Base-by-base conservation (phyloP, 257 asterid genomes). In the Solanum lycopersicoides region DNA sequence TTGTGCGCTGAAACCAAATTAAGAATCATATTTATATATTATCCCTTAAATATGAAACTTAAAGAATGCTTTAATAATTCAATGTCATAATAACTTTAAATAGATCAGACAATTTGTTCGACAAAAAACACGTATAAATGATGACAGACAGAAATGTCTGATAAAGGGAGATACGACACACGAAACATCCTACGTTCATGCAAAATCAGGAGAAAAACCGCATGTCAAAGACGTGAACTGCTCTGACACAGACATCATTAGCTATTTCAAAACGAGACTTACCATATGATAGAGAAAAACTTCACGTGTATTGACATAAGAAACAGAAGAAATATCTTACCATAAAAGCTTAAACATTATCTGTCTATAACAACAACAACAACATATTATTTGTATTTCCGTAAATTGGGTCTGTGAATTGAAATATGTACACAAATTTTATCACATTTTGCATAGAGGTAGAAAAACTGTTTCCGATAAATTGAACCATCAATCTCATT, bases 401-500 rank as follows among this genome's bases (percentile, higher is more conserved):
- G 28, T 5, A 14, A 30, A 16, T 16, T 13, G 3, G 2, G 4
- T 5, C 28, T 28, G 20, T 13, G 9, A 25, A 14, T 10, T 1
- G 9, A 6, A 3, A 9, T 13, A 1, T 66, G 2, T 28, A 66
- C 9, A 12, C 35, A 25, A 2, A 66, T 66, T 0, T 66, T 3
- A 66, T 25, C 18, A 53, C 3, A n/a, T 6, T 0, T 71, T 32
- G 2, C 9, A 7, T 7, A 9, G 11, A 34, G 14, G 7, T 71
- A 4, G 14, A 71, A 20, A 34, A 4, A 2, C 6, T 34, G 0
- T 20, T 16, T 34, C 0, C 2, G 5, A 71, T 71, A 32, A 1
- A 14, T 71, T 71, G 9, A 71, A 71, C n/a, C 6, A 71, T 35
- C 5, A 3, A 15, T 7, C 39, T 71, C 77, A 32, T 8, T 30